Percentiles rank a stretch among this genome's conserved stretches.
Evolutionary conservation across 2,329 filamentous ascomycete genomes (phyloP).

Genomic region (Venturia effusa): DNA sequence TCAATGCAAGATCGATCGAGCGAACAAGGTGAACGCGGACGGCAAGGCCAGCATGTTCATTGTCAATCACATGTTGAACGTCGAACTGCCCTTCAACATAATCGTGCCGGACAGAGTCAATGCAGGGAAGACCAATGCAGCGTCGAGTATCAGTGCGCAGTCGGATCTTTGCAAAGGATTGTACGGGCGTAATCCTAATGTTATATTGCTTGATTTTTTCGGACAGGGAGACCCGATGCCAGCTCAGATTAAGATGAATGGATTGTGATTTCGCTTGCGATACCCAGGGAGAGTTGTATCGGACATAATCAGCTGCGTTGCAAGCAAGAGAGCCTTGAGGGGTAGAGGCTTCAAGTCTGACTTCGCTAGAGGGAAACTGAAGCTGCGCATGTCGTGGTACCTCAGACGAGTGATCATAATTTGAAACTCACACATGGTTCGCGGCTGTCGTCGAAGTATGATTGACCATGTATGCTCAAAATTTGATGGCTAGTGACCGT

Average conservation of each 20-base stretch:
- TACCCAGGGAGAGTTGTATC: not conserved
- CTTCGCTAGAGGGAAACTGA: not conserved
- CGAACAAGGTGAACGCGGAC: conserved; percentile 48
- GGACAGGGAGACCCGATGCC: conserved; percentile 2
- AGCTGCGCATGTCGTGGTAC: no score
- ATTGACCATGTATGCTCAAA: no score
- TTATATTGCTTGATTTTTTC: conserved; percentile 11
- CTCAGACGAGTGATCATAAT: not conserved
- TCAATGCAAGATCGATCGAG: conserved; percentile 62
- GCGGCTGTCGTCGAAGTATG: not conserved
- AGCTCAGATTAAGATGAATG: conserved; percentile 9
- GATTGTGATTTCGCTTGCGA: not conserved
- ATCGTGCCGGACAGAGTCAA: conserved; percentile 33
- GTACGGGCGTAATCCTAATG: conserved; percentile 9
- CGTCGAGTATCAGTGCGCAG: conserved; percentile 25
- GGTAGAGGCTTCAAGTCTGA: not conserved
- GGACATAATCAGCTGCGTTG: not conserved
- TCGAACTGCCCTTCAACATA: conserved; percentile 30
- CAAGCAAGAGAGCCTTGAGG: not conserved
- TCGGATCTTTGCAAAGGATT: conserved; percentile 7
- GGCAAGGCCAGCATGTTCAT: conserved; percentile 52
- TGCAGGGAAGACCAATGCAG: conserved; percentile 55
- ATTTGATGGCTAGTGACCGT: not conserved
- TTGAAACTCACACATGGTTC: not conserved
- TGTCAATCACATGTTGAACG: conserved; percentile 72